phyloP scores from a whole-genome alignment of 208 protist species.

The Trypanosoma melophagium region DNA sequence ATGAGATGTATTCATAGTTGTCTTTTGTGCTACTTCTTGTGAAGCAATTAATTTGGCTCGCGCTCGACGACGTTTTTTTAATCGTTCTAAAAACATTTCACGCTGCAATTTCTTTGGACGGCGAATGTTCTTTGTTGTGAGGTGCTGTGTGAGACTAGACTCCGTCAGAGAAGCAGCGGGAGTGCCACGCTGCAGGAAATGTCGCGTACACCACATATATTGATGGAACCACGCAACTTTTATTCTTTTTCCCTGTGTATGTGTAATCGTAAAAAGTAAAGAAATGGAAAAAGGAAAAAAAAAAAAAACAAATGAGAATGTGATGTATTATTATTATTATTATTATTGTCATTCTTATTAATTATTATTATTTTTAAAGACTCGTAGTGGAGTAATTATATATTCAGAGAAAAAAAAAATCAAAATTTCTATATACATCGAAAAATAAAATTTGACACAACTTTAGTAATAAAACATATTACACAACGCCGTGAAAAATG shows the following conservation, averaged over 20 bases:
- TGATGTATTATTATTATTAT: conserved; percentile 4
- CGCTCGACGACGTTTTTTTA: conserved; percentile 35
- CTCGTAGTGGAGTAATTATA: too few relatives aligned
- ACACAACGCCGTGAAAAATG: conserved; percentile 42
- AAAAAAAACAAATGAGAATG: conserved; percentile 9
- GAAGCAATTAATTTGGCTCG: conserved; percentile 47
- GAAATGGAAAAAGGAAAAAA: conserved; percentile 1
- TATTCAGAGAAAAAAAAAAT: too few relatives aligned
- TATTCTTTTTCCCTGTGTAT: too few relatives aligned
- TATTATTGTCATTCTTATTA: not conserved
- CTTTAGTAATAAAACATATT: not conserved
- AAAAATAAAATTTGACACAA: conserved; percentile 8
- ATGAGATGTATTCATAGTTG: conserved; percentile 27
- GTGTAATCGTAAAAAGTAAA: not conserved
- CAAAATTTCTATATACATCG: not conserved
- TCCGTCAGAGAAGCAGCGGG: conserved; percentile 35
- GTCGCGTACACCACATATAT: conserved; percentile 19
- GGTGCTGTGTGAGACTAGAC: conserved; percentile 40
- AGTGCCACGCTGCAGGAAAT: conserved; percentile 1
- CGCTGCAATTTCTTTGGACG: conserved; percentile 32
- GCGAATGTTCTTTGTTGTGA: conserved; percentile 56
- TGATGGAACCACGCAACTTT: not conserved
- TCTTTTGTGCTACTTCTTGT: conserved; percentile 44
- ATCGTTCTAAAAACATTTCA: conserved; percentile 39
- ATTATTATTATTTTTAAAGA: not conserved